These are phyloP conservation scores for Deinandra increscens DNA, from an alignment of 129 eudicot genomes.

Conservation along the genomic window DNA sequence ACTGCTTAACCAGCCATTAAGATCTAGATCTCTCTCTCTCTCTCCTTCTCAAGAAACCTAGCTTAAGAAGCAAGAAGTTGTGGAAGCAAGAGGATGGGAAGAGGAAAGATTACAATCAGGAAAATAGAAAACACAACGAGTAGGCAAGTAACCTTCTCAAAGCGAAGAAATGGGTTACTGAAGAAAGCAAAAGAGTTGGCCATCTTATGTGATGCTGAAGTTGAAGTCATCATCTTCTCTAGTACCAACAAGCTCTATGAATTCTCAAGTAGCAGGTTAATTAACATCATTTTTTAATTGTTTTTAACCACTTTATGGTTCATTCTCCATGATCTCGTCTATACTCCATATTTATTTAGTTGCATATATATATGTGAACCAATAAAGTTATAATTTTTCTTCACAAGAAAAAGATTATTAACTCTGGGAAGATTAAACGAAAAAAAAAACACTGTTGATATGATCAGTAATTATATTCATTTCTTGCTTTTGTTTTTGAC, in stretches of 20 bases:
- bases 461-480: neutral
- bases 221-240: slow-evolving; percentile 72
- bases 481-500: neutral
- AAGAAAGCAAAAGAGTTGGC: slow-evolving; percentile 90
- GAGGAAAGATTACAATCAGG: slow-evolving; percentile 81
- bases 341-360: too few relatives aligned
- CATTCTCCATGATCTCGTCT: too few relatives aligned
- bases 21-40: slow-evolving; percentile 28
- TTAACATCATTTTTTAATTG: neutral
- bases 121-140: slow-evolving; percentile 83
- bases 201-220: slow-evolving; percentile 87
- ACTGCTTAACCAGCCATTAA: slow-evolving; percentile 34
- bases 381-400: too few relatives aligned
- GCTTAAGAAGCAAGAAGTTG: slow-evolving; percentile 2
- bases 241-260: slow-evolving; percentile 86
- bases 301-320: neutral
- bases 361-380: too few relatives aligned
- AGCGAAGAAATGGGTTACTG: slow-evolving; percentile 78
- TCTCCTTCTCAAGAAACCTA: slow-evolving; percentile 34
- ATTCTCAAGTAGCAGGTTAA: slow-evolving; percentile 66
- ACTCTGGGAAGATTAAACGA: too few relatives aligned
- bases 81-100: slow-evolving; percentile 50
- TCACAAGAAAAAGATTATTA: too few relatives aligned
- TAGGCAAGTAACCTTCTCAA: slow-evolving; percentile 90
- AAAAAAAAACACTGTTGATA: neutral